Conservation (phyloP, 805 yeast species). For the Lachancea kluyveri region DNA sequence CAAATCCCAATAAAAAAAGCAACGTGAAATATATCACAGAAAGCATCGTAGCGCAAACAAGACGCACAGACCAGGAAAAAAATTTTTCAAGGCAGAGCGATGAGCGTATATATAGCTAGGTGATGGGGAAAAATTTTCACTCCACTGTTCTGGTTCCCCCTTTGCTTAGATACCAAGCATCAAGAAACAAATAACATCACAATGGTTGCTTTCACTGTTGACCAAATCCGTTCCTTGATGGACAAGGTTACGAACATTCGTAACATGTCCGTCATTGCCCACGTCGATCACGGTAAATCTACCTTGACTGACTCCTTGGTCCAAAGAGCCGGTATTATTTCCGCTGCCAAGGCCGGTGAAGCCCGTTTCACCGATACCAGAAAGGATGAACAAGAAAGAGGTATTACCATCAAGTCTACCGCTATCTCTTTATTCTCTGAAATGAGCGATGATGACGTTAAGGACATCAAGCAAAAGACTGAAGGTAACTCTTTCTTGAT, state of each 20-base stretch:
- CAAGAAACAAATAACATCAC: too few relatives aligned
- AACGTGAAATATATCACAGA: too few relatives aligned
- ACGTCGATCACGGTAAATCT: conserved; percentile 99
- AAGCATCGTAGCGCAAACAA: too few relatives aligned
- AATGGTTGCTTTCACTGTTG: conserved; percentile 52
- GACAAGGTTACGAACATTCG: conserved; percentile 99
- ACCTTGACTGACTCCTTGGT: conserved; percentile 98
- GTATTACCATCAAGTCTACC: conserved; percentile 98
- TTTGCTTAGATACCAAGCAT: too few relatives aligned
- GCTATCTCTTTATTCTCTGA: conserved; percentile 94
- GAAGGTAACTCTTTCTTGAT: conserved; percentile 92
- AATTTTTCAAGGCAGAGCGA: too few relatives aligned
- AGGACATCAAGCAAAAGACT: conserved; percentile 81
- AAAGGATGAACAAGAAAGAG: conserved; percentile 99
- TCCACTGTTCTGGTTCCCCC: too few relatives aligned
- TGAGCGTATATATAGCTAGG: too few relatives aligned
- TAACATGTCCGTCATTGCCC: conserved; percentile 99
- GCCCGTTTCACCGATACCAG: conserved; percentile 99
- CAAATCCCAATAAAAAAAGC: too few relatives aligned
- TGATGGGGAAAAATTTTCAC: too few relatives aligned
- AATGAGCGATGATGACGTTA: conserved; percentile 73
- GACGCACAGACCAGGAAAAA: too few relatives aligned
- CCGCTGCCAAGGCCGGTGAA: conserved; percentile 99
- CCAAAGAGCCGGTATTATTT: conserved; percentile 98
- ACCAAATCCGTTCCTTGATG: conserved; percentile 98